Evolutionary conservation across 352 stramenopile species (phyloP).

Genomic region (Phytophthora niederhauseri): DNA sequence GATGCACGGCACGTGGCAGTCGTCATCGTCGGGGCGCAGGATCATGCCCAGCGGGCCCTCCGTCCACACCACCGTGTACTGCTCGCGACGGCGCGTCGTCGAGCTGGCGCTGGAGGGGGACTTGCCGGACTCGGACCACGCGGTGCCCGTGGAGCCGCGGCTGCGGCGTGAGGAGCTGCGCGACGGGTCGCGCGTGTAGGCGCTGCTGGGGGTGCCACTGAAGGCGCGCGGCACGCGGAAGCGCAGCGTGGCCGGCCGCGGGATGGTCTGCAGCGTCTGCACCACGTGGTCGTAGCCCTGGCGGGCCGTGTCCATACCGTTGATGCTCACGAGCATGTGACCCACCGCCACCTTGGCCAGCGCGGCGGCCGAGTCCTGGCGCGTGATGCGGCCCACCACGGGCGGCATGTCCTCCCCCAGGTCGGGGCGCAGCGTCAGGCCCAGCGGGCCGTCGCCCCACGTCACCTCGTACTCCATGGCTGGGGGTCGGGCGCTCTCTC

Average conservation of each 20-base stretch:
- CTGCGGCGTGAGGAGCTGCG: conserved; percentile 37
- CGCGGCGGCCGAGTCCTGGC: conserved; percentile 81
- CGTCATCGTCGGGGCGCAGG: conserved; percentile 83
- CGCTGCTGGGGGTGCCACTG: conserved; percentile 17
- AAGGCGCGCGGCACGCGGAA: conserved; percentile 80
- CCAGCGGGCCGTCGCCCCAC: conserved; percentile 83
- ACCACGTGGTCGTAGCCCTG: conserved; percentile 88
- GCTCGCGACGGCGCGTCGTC: conserved; percentile 57
- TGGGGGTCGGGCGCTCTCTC: background rate
- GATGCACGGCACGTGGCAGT: conserved; percentile 89
- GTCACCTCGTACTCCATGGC: conserved; percentile 89
- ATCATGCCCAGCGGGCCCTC: conserved; percentile 89
- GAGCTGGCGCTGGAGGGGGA: conserved; percentile 31
- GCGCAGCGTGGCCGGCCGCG: conserved; percentile 77
- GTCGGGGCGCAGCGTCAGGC: conserved; percentile 83
- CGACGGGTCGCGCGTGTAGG: conserved; percentile 38
- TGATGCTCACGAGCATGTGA: conserved; percentile 92
- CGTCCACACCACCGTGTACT: conserved; percentile 90
- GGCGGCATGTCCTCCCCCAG: conserved; percentile 89
- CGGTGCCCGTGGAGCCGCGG: conserved; percentile 50
- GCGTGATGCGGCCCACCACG: conserved; percentile 87
- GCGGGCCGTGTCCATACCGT: conserved; percentile 85
- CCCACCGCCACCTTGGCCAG: conserved; percentile 81
- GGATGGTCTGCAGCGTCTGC: conserved; percentile 83
- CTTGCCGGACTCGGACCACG: conserved; percentile 46